Evolutionary conservation across 148 eudicot species (phyloP), one percentile per base, ranked within the genome.

Genomic region (Dysphania ambrosioides): DNA sequence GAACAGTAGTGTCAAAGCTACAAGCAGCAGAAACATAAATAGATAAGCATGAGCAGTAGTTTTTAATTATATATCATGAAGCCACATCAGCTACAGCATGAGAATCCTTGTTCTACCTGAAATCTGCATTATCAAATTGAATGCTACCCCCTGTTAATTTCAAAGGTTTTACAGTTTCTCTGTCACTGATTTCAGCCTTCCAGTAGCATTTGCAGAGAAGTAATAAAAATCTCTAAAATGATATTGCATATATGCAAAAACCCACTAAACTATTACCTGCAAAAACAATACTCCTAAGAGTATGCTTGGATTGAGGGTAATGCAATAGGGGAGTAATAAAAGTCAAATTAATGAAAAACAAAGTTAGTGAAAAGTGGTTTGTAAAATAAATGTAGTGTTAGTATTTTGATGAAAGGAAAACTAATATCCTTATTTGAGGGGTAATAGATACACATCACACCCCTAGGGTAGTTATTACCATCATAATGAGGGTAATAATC

Each of bases 51-150:
- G 0, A 19, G 38, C 30, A 8, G 12, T 24, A 41, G 23, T 49
- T 42, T 68, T 15, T 47, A 32, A 56, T 8, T 21, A 40, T 10
- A 1, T 42, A 55, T 34, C 38, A 32, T 3, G 38, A 35, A 24
- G 68, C 62, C 18, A 58, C 9, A 68, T 68, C 38, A 24, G 53
- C 30, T 31, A 35, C 40, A 47, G 66, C 12, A 35, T 29, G 35
- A 38, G 23, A 70, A 23, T 53, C 19, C 55, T 49, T 2, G 16
- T 30, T 47, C 30, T 70, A 93, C 98, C 98, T 91, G 91, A 91
- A 93, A 70, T 93, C 88, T 59, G 91, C 97, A 68, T 91, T 71
- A 55, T 89, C 84, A 81, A 93, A 91, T 79, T 89, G 79, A 81
- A 93, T 88, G 74, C 82, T 83, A 68, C 97, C 95, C 49, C 97